Conservation (phyloP, 495 filamentous ascomycete genomes). For the Hypoxylon intermedium region DNA sequence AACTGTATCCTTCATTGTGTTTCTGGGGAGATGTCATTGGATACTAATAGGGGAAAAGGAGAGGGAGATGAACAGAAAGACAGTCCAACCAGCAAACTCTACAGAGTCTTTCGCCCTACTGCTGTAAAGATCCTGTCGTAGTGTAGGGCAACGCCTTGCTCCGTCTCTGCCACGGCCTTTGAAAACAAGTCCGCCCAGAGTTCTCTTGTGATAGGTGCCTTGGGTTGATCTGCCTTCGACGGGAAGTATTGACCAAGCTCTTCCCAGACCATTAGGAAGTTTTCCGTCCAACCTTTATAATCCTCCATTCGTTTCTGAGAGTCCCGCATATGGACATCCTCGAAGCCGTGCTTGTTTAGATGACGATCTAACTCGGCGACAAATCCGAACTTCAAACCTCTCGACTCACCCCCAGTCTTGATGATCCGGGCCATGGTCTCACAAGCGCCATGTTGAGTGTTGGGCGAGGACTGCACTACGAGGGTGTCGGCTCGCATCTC, state of each 20-base stretch:
- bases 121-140: background rate
- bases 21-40: no score
- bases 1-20: no score
- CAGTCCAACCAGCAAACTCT: no score
- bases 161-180: background rate
- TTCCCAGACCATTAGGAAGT: conserved; percentile 8
- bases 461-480: background rate
- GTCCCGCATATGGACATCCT: background rate
- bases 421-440: background rate
- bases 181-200: background rate
- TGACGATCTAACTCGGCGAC: background rate
- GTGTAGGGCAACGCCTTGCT: background rate
- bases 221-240: background rate
- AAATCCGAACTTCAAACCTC: background rate
- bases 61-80: no score
- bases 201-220: conserved; percentile 7
- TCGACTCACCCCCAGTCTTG: background rate
- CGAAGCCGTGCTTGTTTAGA: background rate
- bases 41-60: no score
- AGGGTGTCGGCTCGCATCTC: background rate
- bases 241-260: conserved; percentile 3
- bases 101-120: conserved; percentile 1
- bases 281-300: conserved; percentile 8
- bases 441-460: background rate
- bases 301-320: background rate